Evolutionary conservation across 495 filamentous ascomycete species (phyloP), one percentile per base, ranked within the genome.

Genomic region (Penicillium canescens): DNA sequence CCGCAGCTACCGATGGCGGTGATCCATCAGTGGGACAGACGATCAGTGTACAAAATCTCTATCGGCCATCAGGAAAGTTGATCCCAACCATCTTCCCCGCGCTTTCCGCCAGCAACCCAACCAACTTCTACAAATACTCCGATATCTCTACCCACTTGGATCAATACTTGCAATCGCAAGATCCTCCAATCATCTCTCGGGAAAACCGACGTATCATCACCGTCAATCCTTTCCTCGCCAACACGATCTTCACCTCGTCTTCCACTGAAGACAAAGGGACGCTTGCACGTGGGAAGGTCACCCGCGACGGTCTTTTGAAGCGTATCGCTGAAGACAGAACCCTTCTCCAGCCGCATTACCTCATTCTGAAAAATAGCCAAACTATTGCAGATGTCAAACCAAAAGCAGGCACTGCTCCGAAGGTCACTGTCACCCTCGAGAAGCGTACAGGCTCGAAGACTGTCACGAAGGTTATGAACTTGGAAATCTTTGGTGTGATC

Each of bases 361-460:
- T 68, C 41, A 82, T 90, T 33, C 69, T 88, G 0, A 81, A 79
- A 24, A 71, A 79, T 11, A 67, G 76, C 33, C 78, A 82, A 56
- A 77, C 78, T 0, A 59, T 77, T 5, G 66, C 70, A 36, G 72
- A 74, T 38, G 72, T 76, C n/a, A 90, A 88, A 62, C 79, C 87
- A 3, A 86, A 83, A 60, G 71, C 83, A 6, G 87, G 87, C 0
- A 50, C 73, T 0, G 65, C 82, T 26, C 86, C 87, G 3, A 88
- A 86, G 47, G 74, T 83, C 9, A 68, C 70, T 7, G 75, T 90
- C 26, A 69, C 75, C 0, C 63, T 89, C 5, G 86, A 90, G 62
- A 86, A 82, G 26, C 77, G 86, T 2, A 81, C 79, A n/a, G 86
- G 85, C 11, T 85, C 81, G 28, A 90, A 90, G 68, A 84, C 80